Evolutionary conservation across 352 stramenopile genomes (phyloP).

Genomic region (Pythium pyrilobum): DNA sequence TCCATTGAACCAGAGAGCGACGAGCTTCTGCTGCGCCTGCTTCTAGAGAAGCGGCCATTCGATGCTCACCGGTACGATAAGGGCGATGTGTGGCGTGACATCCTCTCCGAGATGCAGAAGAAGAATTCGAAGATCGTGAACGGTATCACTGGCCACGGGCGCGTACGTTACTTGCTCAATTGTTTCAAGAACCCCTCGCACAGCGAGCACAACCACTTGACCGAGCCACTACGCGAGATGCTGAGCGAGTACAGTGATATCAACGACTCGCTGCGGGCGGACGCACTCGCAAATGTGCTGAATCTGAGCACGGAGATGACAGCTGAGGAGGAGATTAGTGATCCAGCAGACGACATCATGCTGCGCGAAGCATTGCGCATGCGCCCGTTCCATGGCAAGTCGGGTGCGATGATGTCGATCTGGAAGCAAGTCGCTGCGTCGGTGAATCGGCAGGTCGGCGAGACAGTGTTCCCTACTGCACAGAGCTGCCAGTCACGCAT

Average conservation of each 20-base stretch:
- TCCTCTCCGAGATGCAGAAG: neutral
- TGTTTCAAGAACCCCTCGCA: neutral
- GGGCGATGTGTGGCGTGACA: neutral
- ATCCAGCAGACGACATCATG: neutral
- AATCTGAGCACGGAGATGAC: neutral
- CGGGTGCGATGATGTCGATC: neutral
- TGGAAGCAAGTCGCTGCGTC: neutral
- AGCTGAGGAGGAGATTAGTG: neutral
- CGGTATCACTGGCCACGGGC: neutral
- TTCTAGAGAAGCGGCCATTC: neutral
- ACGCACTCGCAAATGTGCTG: neutral
- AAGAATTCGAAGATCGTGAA: conserved; percentile 1
- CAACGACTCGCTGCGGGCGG: neutral
- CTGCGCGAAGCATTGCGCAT: conserved; percentile 3
- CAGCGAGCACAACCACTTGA: neutral
- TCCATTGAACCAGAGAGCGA: neutral
- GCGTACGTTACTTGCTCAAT: neutral
- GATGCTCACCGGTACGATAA: neutral
- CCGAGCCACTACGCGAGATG: neutral
- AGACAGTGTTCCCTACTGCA: neutral
- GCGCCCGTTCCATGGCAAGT: conserved; percentile 8
- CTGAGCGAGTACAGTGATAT: conserved; percentile 1
- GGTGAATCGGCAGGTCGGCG: neutral
- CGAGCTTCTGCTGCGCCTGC: neutral
- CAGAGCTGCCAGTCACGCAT: conserved; percentile 2